phyloP scores from a whole-genome alignment of 352 stramenopile genomes.

The Phytophthora kernoviae region DNA sequence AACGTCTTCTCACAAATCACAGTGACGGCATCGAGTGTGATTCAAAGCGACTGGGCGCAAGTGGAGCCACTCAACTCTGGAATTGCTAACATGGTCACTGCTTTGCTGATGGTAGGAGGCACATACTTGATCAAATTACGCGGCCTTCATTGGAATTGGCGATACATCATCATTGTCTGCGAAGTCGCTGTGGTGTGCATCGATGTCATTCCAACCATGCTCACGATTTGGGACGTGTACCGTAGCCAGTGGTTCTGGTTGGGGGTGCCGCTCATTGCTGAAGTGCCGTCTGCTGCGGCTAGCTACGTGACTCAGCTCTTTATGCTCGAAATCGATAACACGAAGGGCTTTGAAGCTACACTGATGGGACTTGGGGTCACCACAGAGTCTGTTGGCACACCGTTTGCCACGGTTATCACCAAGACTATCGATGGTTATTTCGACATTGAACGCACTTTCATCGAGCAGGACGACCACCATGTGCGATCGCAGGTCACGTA shows the following conservation, averaged over 20 bases:
- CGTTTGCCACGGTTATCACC: slow-evolving; percentile 54
- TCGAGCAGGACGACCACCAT: slow-evolving; percentile 36
- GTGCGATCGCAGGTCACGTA: slow-evolving; percentile 52
- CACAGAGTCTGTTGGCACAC: slow-evolving; percentile 36
- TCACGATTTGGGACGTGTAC: slow-evolving; percentile 67
- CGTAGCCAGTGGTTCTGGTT: slow-evolving; percentile 68
- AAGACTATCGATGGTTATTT: slow-evolving; percentile 59
- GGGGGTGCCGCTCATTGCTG: slow-evolving; percentile 45
- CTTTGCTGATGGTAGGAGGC: slow-evolving; percentile 36
- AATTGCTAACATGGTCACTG: slow-evolving; percentile 49
- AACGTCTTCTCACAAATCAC: slow-evolving; percentile 45
- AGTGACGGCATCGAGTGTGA: slow-evolving; percentile 47
- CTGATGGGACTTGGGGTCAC: slow-evolving; percentile 45
- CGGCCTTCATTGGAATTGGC: slow-evolving; percentile 61
- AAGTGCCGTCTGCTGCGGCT: slow-evolving; percentile 35
- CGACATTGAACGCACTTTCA: slow-evolving; percentile 42
- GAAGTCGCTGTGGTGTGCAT: slow-evolving; percentile 45
- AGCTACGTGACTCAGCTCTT: slow-evolving; percentile 44
- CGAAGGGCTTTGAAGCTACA: slow-evolving; percentile 50
- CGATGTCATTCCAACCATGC: slow-evolving; percentile 45
- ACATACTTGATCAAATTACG: slow-evolving; percentile 41
- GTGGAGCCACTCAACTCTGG: slow-evolving; percentile 61
- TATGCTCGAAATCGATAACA: slow-evolving; percentile 48
- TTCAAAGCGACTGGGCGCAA: slow-evolving; percentile 52
- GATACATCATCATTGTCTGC: slow-evolving; percentile 37